Conservation (phyloP, 805 yeast species). For the Cyberlindnera misumaiensis region DNA sequence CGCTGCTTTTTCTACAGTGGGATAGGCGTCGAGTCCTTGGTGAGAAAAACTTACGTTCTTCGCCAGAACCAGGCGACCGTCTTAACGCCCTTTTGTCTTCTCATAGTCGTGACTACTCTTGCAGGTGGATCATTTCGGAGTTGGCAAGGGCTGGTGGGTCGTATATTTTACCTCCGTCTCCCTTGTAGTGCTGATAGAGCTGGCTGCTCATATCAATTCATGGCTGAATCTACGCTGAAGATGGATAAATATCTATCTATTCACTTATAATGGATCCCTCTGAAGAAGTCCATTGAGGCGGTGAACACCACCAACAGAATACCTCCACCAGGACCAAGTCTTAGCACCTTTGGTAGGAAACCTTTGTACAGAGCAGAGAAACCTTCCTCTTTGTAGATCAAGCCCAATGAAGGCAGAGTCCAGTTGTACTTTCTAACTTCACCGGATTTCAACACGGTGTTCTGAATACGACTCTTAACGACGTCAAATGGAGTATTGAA, state of each 20-base stretch:
- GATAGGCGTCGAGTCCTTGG: conserved; percentile 68
- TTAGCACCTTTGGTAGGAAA: conserved; percentile 90
- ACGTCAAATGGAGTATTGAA: conserved; percentile 96
- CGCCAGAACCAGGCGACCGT: conserved; percentile 37
- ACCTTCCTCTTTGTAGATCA: conserved; percentile 87
- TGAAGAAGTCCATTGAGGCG: conserved; percentile 88
- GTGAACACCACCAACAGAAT: conserved; percentile 95
- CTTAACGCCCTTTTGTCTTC: conserved; percentile 58
- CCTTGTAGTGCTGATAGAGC: too few species aligned
- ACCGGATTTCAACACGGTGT: conserved; percentile 57
- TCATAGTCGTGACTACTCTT: conserved; percentile 28
- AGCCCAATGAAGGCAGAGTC: conserved; percentile 74
- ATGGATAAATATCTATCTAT: background rate
- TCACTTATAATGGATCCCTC: conserved; percentile 29
- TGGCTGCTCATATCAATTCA: too few species aligned
- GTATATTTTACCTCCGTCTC: conserved; percentile 30
- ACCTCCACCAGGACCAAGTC: conserved; percentile 99
- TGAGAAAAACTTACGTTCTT: conserved; percentile 39
- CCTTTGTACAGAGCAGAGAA: conserved; percentile 89
- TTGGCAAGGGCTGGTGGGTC: conserved; percentile 64
- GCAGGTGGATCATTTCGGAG: conserved; percentile 32
- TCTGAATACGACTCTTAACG: conserved; percentile 93
- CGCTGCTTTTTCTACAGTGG: conserved; percentile 24
- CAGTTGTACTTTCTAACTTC: conserved; percentile 85
- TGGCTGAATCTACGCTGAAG: too few species aligned